Percentiles rank a stretch among this genome's conserved stretches.
Evolutionary conservation across 2,329 filamentous ascomycete species (phyloP).

Genomic region (Diplodia seriata): DNA sequence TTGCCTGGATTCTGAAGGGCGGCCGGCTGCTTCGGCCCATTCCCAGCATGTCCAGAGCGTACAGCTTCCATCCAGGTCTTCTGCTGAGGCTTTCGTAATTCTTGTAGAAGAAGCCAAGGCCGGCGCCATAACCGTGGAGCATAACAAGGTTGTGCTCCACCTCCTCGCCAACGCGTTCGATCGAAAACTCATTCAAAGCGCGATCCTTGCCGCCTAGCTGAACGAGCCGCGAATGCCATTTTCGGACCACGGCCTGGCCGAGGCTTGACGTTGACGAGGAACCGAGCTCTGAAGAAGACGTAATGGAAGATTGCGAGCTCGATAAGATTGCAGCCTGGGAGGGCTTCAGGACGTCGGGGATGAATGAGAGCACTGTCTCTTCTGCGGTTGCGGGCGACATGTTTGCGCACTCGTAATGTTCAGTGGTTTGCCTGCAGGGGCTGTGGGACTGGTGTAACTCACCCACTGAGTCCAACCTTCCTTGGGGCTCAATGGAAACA

Average conservation of each 20-base stretch:
- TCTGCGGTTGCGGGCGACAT: constrained; percentile 86
- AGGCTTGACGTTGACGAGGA: constrained; percentile 54
- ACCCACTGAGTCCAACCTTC: constrained; percentile 93
- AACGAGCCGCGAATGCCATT: constrained; percentile 87
- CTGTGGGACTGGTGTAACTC: constrained; percentile 31
- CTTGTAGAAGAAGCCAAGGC: constrained; percentile 96
- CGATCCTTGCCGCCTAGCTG: constrained; percentile 83
- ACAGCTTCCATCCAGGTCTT: constrained; percentile 81
- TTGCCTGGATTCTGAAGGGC: constrained; percentile 82
- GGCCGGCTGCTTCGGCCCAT: constrained; percentile 91
- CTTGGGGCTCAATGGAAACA: constrained; percentile 89
- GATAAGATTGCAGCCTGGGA: constrained; percentile 62
- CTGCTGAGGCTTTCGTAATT: constrained; percentile 91
- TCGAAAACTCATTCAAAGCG: constrained; percentile 88
- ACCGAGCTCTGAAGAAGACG: constrained; percentile 47
- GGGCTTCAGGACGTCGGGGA: constrained; percentile 79
- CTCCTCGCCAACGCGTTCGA: constrained; percentile 81
- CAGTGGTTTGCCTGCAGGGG: neutral
- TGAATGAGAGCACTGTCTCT: constrained; percentile 82
- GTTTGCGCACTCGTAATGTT: constrained; percentile 75
- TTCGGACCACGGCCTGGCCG: constrained; percentile 83
- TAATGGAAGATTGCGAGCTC: constrained; percentile 48
- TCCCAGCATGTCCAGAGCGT: constrained; percentile 89
- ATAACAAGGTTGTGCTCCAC: constrained; percentile 89
- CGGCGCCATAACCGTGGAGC: constrained; percentile 95